phyloP scores from a whole-genome alignment of 2,329 filamentous ascomycete genomes.

The Neonectria coccinea region DNA sequence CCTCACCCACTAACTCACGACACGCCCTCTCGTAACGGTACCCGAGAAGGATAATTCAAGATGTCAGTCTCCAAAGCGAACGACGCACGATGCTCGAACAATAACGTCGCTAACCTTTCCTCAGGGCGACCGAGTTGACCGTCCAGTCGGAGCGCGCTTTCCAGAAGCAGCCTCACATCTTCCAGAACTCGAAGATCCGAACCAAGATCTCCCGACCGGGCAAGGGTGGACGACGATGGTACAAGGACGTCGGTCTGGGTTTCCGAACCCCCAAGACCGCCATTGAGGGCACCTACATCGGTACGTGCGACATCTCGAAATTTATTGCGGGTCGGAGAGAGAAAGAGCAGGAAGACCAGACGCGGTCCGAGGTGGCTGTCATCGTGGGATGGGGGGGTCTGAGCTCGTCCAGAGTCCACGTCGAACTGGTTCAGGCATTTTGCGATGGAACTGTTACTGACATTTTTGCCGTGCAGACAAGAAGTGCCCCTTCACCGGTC shows the following conservation, averaged over 20 bases:
- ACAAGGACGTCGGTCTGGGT: conserved; percentile 99
- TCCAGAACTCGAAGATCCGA: conserved; percentile 97
- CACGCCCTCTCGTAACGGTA: conserved; percentile 55
- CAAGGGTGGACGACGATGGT: conserved; percentile 93
- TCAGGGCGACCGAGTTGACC: conserved; percentile 98
- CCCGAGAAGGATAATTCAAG: conserved; percentile 57
- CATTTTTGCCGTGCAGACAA: conserved; percentile 76
- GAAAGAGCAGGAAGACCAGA: conserved; percentile 11
- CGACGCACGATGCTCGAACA: conserved; percentile 30
- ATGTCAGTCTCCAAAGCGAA: conserved; percentile 52
- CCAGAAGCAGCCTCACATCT: conserved; percentile 99
- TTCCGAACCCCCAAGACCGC: conserved; percentile 99
- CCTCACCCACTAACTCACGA: conserved; percentile 53
- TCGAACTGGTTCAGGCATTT: not conserved
- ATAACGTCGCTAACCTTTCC: conserved; percentile 53
- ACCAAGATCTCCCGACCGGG: conserved; percentile 85
- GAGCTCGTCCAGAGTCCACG: not conserved
- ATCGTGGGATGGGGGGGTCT: not conserved
- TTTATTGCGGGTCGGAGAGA: conserved; percentile 22
- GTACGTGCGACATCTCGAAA: conserved; percentile 70
- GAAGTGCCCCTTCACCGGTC: conserved; percentile 99
- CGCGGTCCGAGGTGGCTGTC: not conserved
- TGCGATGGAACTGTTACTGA: conserved; percentile 39
- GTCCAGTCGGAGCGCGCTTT: conserved; percentile 99
- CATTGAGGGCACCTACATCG: conserved; percentile 99